Conservation (phyloP, 2,329 filamentous ascomycete genomes). For the Lachnellula cervina region DNA sequence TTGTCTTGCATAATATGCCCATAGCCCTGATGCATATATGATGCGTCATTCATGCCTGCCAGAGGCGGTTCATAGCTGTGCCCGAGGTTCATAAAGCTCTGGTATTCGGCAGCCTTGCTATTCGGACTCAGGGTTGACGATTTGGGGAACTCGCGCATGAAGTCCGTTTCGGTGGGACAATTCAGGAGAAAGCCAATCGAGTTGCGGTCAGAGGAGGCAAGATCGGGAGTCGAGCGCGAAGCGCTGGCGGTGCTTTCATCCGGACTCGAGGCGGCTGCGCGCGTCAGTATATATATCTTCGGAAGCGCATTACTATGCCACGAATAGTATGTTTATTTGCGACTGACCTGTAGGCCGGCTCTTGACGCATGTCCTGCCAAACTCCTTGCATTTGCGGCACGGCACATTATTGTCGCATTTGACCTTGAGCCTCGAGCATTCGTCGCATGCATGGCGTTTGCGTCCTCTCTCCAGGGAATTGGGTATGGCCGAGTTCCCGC, state of each 20-base stretch:
- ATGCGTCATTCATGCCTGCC: background rate
- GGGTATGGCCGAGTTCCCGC: constrained; percentile 28
- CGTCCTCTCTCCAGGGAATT: constrained; percentile 30
- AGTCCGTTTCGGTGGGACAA: constrained; percentile 26
- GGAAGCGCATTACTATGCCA: background rate
- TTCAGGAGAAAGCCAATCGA: constrained; percentile 32
- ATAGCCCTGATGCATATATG: constrained; percentile 12
- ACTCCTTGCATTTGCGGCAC: constrained; percentile 31
- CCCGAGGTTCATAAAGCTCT: constrained; percentile 2
- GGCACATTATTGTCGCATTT: constrained; percentile 32
- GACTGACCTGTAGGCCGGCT: constrained; percentile 21
- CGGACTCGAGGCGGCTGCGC: constrained; percentile 21
- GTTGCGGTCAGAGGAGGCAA: constrained; percentile 26
- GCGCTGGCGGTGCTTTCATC: constrained; percentile 16
- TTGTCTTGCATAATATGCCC: constrained; percentile 14
- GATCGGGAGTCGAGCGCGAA: constrained; percentile 22
- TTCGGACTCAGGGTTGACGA: constrained; percentile 22
- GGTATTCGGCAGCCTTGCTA: constrained; percentile 9
- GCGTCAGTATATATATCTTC: constrained; percentile 1
- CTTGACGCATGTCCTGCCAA: constrained; percentile 29
- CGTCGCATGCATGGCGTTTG: constrained; percentile 32
- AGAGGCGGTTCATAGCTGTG: constrained; percentile 8
- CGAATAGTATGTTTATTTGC: background rate
- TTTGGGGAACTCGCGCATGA: constrained; percentile 28
- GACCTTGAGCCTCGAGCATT: constrained; percentile 31